Evolutionary conservation across 139 green algal genomes (phyloP), one percentile per base, ranked within the genome.

Genomic region (Auxenochlorella protothecoides): DNA sequence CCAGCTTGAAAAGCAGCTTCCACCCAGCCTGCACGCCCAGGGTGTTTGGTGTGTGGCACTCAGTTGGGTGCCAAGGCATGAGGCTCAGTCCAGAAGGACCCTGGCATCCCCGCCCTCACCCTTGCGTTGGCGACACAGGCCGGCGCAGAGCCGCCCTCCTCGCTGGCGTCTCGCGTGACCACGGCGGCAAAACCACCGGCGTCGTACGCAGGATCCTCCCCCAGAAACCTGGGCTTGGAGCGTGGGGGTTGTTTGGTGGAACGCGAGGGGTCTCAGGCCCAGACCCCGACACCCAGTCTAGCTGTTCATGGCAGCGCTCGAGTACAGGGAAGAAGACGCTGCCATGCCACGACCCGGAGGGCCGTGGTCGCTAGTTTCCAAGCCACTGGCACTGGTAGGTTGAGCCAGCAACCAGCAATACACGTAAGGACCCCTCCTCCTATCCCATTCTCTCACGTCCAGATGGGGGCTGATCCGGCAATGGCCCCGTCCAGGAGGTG

Each of bases 381-480:
- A 44, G 27, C 27, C 27, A 44, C 27, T 1, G 27, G 27, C 27
- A 44, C 27, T 2, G 27, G 27, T 44, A 44, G 27, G 27, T 2
- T 44, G 27, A 44, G 27, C 27, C 27, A 44, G 27, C 27, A 44
- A 44, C 27, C 27, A 44, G 27, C 27, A 44, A 2, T 44, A 44
- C 27, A 44, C 27, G 27, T 44, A 44, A 44, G 27, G 27, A 44
- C 27, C 27, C 27, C 27, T 44, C 27, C 27, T 44, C 27, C 27
- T 44, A 44, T 44, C 27, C 27, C 27, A 44, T 44, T 44, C 27
- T 44, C 27, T 44, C 27, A 44, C 54, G 83, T 85, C 89, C 90
- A 95, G 65, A 98, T 96, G 54, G 94, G 94, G 0, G 94, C 94
- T 6, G 84, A 93, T 3, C 75, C 87, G 3, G 94, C 90, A 53